Base-by-base conservation (phyloP, 1,284 basidiomycete genomes). In the Trichosporon coremiiforme region DNA sequence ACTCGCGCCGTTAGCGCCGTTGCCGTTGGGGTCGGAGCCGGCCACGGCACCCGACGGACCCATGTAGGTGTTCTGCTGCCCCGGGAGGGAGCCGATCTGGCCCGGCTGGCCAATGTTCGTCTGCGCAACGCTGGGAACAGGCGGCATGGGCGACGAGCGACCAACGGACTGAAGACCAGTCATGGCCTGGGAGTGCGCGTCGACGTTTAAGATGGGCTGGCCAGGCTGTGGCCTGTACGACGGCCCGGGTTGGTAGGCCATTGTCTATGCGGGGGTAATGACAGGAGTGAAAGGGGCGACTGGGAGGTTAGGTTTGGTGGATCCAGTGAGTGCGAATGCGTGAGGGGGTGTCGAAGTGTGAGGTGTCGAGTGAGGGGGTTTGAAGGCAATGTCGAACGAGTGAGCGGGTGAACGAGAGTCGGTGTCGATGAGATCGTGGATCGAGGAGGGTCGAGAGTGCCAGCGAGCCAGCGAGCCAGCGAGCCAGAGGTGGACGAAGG, bases 41-140 rank as follows among this genome's bases (percentile, higher is more conserved):
- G 29, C n/a, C 31, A 62, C 57, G 31, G 57, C 57, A 29, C 57
- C 57, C 29, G 29, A 31, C 15, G 57, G 57, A 38, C 25, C 57
- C 57, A 47, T 47, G 66, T 67, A 67, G 20, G 20, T 35, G 66
- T 50, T 60, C 12, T 67, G 69, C 41, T 67, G 67, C 60, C 68
- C 71, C 6, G 41, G 64, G 10, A 29, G 57, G 53, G 68, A 68
- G 22, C 62, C 64, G 36, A 69, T 60, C 68, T 69, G 68, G 15
- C 80, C 80, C 4, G 80, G 80, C 68, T 79, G 75, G 70, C 79
- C 79, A 38, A 81, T 47, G 69, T 77, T 80, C 55, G 72, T 71
- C 45, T 74, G 70, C 10, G 73, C 69, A 63, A 81, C 73, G 15
- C 73, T 71, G 2, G 79, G 79, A 8, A 80, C 71, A 36, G 70